Percentiles rank a stretch among this genome's conserved stretches.
These are phyloP conservation scores for Hirschfeldia incana DNA, from an alignment of 345 rosid genomes.

Conservation along the genomic window DNA sequence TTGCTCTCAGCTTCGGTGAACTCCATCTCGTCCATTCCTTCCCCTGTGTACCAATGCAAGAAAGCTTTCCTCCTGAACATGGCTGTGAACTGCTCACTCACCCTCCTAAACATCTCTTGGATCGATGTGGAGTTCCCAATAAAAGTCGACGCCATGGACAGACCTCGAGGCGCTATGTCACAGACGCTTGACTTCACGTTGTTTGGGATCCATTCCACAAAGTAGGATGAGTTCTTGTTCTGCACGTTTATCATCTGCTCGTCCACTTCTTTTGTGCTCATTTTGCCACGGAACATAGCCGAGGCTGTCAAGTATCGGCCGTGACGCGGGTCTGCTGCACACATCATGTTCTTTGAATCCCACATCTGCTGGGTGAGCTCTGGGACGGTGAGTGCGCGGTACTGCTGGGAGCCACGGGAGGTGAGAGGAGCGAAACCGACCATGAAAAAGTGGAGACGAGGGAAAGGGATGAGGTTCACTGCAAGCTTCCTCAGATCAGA, in stretches of 20 bases:
- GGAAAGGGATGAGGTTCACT: conserved; percentile 76
- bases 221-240: conserved; percentile 83
- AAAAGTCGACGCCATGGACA: conserved; percentile 77
- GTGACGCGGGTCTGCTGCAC: conserved; percentile 75
- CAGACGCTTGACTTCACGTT: conserved; percentile 82
- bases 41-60: conserved; percentile 88
- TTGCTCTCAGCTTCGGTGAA: conserved; percentile 81
- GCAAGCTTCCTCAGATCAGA: conserved; percentile 84
- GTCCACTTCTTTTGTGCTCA: conserved; percentile 86
- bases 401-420: conserved; percentile 77
- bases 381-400: conserved; percentile 69
- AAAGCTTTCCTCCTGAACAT: conserved; percentile 91
- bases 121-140: conserved; percentile 78
- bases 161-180: conserved; percentile 78
- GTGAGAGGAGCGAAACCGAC: conserved; percentile 77
- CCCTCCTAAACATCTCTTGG: conserved; percentile 84
- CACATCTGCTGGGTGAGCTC: conserved; percentile 89
- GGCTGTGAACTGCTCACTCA: conserved; percentile 84
- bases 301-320: conserved; percentile 76
- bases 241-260: conserved; percentile 87
- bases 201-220: conserved; percentile 83
- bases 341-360: conserved; percentile 88
- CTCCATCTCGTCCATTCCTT: conserved; percentile 90
- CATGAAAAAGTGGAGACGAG: conserved; percentile 82
- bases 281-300: conserved; percentile 82